Conservation (phyloP, 306 rosid genomes). For the Adenanthera pavonina region DNA sequence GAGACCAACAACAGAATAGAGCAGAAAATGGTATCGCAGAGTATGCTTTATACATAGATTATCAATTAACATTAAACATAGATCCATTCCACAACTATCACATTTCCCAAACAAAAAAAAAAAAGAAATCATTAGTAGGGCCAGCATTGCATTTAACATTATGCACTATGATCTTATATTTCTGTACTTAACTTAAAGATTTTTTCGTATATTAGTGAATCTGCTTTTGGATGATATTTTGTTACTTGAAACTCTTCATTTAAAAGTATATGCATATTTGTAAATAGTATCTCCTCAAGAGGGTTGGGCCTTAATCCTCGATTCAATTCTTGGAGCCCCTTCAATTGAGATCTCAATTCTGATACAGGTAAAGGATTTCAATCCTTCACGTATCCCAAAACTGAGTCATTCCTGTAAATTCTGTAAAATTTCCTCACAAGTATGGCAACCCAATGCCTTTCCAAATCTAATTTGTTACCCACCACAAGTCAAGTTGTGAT, state of each 20-base stretch:
- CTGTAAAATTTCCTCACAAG: slow-evolving; percentile 17
- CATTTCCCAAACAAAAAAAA: background rate
- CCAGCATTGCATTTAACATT: background rate
- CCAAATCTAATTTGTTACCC: slow-evolving; percentile 6
- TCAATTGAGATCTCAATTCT: background rate
- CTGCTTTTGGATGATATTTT: background rate
- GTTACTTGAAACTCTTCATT: background rate
- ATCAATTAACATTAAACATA: background rate
- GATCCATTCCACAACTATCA: background rate
- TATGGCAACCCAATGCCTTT: background rate
- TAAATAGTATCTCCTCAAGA: background rate
- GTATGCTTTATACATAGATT: background rate
- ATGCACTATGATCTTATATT: slow-evolving; percentile 5
- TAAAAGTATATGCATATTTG: slow-evolving; percentile 2
- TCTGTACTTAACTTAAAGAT: background rate
- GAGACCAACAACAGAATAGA: slow-evolving; percentile 10
- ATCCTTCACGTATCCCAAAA: slow-evolving; percentile 20
- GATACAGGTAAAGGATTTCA: background rate
- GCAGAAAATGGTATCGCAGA: background rate
- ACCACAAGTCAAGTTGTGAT: background rate
- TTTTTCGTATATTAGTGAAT: background rate
- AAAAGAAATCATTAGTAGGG: background rate
- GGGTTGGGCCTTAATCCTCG: background rate
- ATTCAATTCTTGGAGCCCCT: background rate
- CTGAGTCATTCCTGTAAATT: slow-evolving; percentile 5